Conservation (phyloP, 106 monocot species). For the Phalaenopsis equestris region DNA sequence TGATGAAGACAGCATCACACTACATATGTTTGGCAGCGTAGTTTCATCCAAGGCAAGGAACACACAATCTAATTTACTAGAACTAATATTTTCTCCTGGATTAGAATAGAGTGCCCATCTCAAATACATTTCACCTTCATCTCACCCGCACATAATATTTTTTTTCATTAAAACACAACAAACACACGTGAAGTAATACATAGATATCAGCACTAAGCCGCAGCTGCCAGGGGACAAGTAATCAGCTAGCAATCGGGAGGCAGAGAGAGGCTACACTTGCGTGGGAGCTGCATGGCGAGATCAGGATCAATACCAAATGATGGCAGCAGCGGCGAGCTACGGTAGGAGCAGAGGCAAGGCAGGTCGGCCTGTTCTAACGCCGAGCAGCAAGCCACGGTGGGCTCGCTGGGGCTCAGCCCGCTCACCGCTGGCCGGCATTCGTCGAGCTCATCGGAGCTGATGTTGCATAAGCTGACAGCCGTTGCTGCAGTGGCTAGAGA, state of each 20-base stretch:
- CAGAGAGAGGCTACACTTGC: slow-evolving; percentile 10
- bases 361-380: slow-evolving; percentile 23
- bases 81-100: no score
- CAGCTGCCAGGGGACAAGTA: background rate
- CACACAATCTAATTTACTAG: no score
- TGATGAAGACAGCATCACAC: no score
- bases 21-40: no score
- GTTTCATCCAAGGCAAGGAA: no score
- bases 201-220: background rate
- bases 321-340: slow-evolving; percentile 21
- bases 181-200: background rate
- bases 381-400: slow-evolving; percentile 24
- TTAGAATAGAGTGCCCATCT: no score
- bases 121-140: no score
- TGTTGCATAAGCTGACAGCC: slow-evolving; percentile 19
- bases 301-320: slow-evolving; percentile 27
- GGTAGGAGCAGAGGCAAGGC: slow-evolving; percentile 27
- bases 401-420: slow-evolving; percentile 13
- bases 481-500: background rate
- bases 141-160: no score
- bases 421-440: slow-evolving; percentile 28
- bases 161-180: background rate
- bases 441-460: slow-evolving; percentile 14
- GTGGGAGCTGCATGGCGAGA: slow-evolving; percentile 27
- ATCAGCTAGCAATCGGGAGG: slow-evolving; percentile 3